These are phyloP conservation scores for Phlebiopsis gigantea DNA, from an alignment of 768 basidiomycete genomes.

Conservation along the genomic window DNA sequence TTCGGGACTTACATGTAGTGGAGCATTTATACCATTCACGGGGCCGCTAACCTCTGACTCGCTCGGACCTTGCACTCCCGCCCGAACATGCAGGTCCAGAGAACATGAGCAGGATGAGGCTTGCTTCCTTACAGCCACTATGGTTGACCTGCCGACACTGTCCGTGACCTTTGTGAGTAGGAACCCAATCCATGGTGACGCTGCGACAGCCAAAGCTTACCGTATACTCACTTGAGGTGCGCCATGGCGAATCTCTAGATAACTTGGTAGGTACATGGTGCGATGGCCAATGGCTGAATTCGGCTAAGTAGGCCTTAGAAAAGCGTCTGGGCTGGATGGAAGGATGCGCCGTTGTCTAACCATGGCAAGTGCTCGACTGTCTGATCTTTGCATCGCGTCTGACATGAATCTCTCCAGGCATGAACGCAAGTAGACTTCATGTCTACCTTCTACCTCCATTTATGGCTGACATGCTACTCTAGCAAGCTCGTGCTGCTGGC, in stretches of 20 bases:
- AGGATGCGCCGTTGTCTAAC: conserved; percentile 67
- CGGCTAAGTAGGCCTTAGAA: conserved; percentile 25
- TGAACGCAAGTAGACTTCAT: conserved; percentile 24
- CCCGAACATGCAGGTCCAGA: not conserved
- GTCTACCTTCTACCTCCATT: not conserved
- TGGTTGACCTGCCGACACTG: conserved; percentile 5
- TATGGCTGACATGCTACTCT: conserved; percentile 19
- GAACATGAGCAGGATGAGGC: not conserved
- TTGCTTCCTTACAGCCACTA: not conserved
- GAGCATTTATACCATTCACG: not conserved
- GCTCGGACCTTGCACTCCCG: not conserved
- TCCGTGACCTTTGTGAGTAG: conserved; percentile 18
- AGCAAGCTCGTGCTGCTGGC: conserved; percentile 43
- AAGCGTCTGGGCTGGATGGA: conserved; percentile 69
- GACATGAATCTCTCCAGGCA: conserved; percentile 18
- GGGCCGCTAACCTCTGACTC: not conserved
- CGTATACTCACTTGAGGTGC: conserved; percentile 37
- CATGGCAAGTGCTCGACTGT: conserved; percentile 45
- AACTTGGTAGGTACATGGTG: conserved; percentile 47
- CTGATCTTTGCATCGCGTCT: not conserved
- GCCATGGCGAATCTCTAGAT: conserved; percentile 76
- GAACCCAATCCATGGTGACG: not conserved
- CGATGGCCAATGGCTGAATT: not conserved
- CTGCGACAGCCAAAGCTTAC: not conserved
- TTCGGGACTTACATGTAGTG: not conserved